Evolutionary conservation across 768 basidiomycete species (phyloP), one percentile per base, ranked within the genome.

Genomic region (Crepidotus variabilis): DNA sequence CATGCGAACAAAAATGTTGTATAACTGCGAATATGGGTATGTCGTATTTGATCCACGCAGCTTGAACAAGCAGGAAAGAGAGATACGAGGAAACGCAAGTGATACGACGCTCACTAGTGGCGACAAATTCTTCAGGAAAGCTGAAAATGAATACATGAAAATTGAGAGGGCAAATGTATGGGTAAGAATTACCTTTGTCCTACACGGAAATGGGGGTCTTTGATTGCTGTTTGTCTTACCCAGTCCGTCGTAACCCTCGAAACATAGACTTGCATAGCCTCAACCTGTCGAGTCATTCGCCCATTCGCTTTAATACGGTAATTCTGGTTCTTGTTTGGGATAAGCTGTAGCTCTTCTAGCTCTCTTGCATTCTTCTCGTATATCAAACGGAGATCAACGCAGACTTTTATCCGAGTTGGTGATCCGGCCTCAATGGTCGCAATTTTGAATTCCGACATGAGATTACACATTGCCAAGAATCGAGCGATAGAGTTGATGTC

Each of bases 1-100:
- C 56, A 52, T 57, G 56, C 9, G 56, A 57, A 47, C 56, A 57
- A 28, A 57, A 57, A 23, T 45, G 45, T 34, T 52, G 51, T 8
- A 57, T 32, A 39, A 48, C 35, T 13, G 51, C 45, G 21, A 57
- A 52, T 0, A 57, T 20, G 47, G 56, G 56, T n/a, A 45, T 57
- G 34, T 48, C 32, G 6, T 28, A 52, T 24, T 22, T 57, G 11
- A 52, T 16, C 50, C 56, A 57, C 18, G 56, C 21, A 16, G 16
- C 51, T 10, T 51, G 56, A 2, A 52, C 24, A 18, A 57, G 50
- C 22, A 57, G 24, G 7, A 20, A 32, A 14, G 50, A 51, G 28
- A 34, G 4, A 18, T 51, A 51, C 13, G 50, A 7, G 6, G 50
- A 23, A 13, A 35, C 28, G 33, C 50, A 51, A 2, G 50, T 20